These are phyloP conservation scores for Xylaria flabelliformis DNA, from an alignment of 495 filamentous ascomycete species.

Conservation along the genomic window DNA sequence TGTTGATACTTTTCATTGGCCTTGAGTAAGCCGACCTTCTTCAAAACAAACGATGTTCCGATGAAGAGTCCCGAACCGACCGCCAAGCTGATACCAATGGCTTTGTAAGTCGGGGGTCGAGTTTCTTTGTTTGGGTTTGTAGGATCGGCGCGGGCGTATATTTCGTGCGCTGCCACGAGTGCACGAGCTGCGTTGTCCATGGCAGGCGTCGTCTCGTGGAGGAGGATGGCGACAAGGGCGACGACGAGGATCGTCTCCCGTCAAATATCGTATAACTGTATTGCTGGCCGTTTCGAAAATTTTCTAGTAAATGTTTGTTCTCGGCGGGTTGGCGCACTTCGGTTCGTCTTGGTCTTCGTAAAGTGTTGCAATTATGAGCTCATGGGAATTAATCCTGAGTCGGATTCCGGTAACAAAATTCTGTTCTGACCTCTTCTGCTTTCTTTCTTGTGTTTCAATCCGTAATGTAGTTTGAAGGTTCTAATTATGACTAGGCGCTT, in stretches of 20 bases:
- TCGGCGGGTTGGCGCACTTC: neutral
- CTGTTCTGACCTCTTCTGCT: neutral
- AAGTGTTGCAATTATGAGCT: neutral
- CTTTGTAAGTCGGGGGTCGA: slow-evolving; percentile 71
- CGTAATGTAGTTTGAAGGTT: neutral
- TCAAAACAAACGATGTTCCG: slow-evolving; percentile 92
- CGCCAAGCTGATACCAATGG: slow-evolving; percentile 84
- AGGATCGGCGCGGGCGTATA: slow-evolving; percentile 47
- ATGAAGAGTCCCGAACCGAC: slow-evolving; percentile 93
- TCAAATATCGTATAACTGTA: neutral
- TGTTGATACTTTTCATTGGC: slow-evolving; percentile 98
- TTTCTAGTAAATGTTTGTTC: neutral
- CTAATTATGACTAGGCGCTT: slow-evolving; percentile 10
- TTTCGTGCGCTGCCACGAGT: slow-evolving; percentile 47
- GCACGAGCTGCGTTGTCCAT: slow-evolving; percentile 52
- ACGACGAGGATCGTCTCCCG: slow-evolving; percentile 14
- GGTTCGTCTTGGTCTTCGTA: neutral
- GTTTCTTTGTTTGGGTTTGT: slow-evolving; percentile 31
- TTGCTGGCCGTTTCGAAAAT: neutral
- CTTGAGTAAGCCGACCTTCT: slow-evolving; percentile 88
- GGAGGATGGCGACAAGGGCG: neutral
- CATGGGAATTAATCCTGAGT: neutral
- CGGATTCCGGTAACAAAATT: neutral
- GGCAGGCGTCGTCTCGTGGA: slow-evolving; percentile 24
- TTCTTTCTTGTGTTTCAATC: neutral